Conservation (phyloP, 768 basidiomycete genomes). For the Kwoniella heveanensis region DNA sequence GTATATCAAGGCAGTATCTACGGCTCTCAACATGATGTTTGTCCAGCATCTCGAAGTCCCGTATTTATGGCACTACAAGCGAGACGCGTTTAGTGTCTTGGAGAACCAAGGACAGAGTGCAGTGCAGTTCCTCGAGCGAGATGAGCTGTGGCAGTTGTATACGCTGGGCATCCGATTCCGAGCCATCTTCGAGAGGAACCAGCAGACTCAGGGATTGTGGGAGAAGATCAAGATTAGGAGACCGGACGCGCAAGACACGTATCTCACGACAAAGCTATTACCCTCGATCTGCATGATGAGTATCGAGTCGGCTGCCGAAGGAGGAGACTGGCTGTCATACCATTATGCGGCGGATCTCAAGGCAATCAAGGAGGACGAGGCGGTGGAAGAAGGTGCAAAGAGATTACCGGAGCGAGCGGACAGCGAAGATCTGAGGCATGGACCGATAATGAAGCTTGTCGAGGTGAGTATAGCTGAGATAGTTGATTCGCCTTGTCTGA, state of each 20-base stretch:
- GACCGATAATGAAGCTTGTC: constrained; percentile 61
- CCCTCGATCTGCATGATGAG: constrained; percentile 61
- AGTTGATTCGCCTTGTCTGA: too few relatives aligned
- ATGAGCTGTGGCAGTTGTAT: constrained; percentile 90
- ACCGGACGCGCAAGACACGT: constrained; percentile 64
- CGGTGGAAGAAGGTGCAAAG: constrained; percentile 45
- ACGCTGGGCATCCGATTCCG: constrained; percentile 86
- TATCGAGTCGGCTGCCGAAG: constrained; percentile 86
- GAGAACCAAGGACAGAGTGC: constrained; percentile 40
- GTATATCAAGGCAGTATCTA: constrained; percentile 71
- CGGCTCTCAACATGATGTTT: constrained; percentile 78
- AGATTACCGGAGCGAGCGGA: constrained; percentile 45
- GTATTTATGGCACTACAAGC: constrained; percentile 89
- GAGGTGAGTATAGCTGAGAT: constrained; percentile 70
- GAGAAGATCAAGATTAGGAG: constrained; percentile 61
- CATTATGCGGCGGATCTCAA: constrained; percentile 68
- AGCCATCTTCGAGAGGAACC: constrained; percentile 74
- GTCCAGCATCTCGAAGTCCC: constrained; percentile 89
- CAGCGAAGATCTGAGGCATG: constrained; percentile 30
- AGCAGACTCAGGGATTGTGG: constrained; percentile 67
- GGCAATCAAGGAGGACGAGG: constrained; percentile 63
- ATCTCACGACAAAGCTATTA: constrained; percentile 71
- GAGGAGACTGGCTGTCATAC: constrained; percentile 85
- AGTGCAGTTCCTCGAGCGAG: constrained; percentile 65
- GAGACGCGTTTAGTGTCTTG: constrained; percentile 73